Evolutionary conservation across 139 green algal species (phyloP).

Genomic region (Coccomyxa sp.): DNA sequence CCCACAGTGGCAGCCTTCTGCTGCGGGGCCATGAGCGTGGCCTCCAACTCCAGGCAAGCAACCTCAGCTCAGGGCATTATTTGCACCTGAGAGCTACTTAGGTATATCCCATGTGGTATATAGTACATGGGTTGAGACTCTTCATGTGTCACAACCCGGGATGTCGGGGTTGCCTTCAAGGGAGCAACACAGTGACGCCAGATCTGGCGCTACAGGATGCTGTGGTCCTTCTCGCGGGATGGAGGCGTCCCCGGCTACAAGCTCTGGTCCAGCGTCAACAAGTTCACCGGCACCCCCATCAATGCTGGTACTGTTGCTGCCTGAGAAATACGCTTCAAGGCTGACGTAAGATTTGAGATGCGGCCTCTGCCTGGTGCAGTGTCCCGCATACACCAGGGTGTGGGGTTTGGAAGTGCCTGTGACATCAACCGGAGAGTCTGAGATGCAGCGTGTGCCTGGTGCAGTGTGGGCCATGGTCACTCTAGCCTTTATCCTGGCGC

Average conservation of each 20-base stretch:
- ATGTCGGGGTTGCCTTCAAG: no score
- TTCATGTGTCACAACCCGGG: no score
- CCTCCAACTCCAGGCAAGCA: conserved; percentile 26
- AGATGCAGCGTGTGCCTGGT: no score
- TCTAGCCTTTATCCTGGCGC: conserved; percentile 32
- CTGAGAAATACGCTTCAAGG: conserved; percentile 33
- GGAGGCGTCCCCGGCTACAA: background rate
- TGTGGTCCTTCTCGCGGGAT: background rate
- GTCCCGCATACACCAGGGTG: no score
- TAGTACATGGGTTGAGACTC: no score
- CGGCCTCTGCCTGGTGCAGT: no score
- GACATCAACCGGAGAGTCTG: no score
- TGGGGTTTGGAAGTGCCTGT: no score
- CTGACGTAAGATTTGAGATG: no score
- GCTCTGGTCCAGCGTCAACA: background rate
- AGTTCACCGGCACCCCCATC: background rate
- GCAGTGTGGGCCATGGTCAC: conserved; percentile 23
- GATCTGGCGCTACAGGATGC: background rate
- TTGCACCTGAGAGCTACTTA: background rate
- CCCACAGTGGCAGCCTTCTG: conserved; percentile 28
- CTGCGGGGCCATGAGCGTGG: conserved; percentile 40
- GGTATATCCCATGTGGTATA: no score
- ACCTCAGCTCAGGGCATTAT: background rate
- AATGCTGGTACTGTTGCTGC: no score
- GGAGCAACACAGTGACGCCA: no score